Evolutionary conservation across 2,329 filamentous ascomycete genomes (phyloP), one percentile per base, ranked within the genome.

Genomic region (Tetracladium maxilliforme): DNA sequence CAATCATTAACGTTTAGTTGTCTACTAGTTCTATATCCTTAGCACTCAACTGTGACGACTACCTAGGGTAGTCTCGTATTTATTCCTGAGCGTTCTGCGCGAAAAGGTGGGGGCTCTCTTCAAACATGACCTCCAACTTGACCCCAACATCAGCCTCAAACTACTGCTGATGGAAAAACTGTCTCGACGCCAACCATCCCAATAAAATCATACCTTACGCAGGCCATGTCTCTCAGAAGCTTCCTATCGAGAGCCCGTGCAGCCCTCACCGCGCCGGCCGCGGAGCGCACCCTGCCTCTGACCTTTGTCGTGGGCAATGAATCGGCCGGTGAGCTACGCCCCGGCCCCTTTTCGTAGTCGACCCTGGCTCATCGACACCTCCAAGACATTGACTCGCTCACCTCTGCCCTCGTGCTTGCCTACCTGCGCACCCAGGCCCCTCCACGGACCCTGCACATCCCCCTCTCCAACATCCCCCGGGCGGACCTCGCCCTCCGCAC

Each of bases 381-480:
- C 6, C 3, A 30, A 79, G 81, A 90, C 38, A 71, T 90, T 27
- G 81, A 90, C 51, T 86, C 80, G 3, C 64, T 90, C 36, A 80
- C 76, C 47, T 76, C 70, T 15, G 69, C 80, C 14, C 51, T 90
- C 11, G 50, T 86, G 14, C 70, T 77, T 31, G 77, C 81, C 29
- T 90, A 86, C 48, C 55, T 87, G 19, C 68, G 70, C 34, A 76
- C 70, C 17, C 63, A 71, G 41, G 45, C 61, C 5, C 52, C 64
- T 4, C 26, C 28, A 45, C 47, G 17, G 24, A 51, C 48, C 13
- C 52, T 78, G 18, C 74, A 81, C 42, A 69, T 87, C 23, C 81
- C 81, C 10, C 52, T 92, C 22, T 68, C 73, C 30, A 80, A 86
- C 44, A 64, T 90, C 10, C 64, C 67, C 3, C 62, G 66, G 22